These are phyloP conservation scores for Cucurbita pepo DNA, from an alignment of 306 rosid species.

Conservation along the genomic window DNA sequence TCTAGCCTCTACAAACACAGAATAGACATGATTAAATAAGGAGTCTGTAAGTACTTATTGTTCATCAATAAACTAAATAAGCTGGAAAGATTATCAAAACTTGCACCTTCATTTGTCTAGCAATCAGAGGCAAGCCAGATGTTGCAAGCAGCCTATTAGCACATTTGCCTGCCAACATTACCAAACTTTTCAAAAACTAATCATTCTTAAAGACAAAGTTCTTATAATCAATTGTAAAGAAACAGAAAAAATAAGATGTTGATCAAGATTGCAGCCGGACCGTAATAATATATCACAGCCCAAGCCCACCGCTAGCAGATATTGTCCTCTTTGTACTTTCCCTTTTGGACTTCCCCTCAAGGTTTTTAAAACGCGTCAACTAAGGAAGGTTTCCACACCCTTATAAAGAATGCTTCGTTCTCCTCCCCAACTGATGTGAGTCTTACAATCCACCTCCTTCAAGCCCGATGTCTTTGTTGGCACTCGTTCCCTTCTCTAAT, in stretches of 20 bases:
- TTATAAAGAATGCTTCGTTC: no score
- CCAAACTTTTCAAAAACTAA: conserved; percentile 3
- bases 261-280: not conserved
- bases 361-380: no score
- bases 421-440: no score
- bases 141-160: conserved; percentile 84
- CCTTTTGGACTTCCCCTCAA: no score
- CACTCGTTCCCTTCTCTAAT: no score
- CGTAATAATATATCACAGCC: not conserved
- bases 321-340: no score
- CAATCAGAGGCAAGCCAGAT: conserved; percentile 68
- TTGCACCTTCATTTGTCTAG: conserved; percentile 81
- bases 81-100: not conserved
- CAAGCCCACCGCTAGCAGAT: no score
- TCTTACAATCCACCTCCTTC: no score
- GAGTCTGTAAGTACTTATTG: not conserved
- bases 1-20: conserved; percentile 53
- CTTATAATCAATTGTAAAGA: not conserved
- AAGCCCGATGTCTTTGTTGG: no score
- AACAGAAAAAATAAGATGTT: not conserved
- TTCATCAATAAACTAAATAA: not conserved
- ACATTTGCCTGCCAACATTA: conserved; percentile 55
- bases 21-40: not conserved
- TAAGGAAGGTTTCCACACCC: no score
- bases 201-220: not conserved